Evolutionary conservation across 805 yeast genomes (phyloP).

Genomic region (Pichia manshurica): DNA sequence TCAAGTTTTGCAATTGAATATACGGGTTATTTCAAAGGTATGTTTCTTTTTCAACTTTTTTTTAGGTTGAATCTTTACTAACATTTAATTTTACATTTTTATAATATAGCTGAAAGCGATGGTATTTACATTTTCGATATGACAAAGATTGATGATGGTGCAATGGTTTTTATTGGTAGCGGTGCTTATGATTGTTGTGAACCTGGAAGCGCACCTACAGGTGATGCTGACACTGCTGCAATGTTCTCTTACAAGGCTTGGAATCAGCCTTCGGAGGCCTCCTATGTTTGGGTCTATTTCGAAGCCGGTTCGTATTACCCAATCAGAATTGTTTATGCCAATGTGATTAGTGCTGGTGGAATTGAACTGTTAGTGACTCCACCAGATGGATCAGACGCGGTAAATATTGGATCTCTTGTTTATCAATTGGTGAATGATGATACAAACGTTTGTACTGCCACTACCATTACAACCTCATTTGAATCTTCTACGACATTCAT

Average conservation of each 20-base stretch:
- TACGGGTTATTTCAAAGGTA: constrained; percentile 18
- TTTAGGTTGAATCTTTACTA: too few species aligned
- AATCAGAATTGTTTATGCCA: constrained; percentile 17
- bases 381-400: constrained; percentile 12
- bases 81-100: too few species aligned
- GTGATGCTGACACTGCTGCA: constrained; percentile 8
- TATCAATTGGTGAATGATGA: constrained; percentile 9
- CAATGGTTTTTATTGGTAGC: constrained; percentile 29
- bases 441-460: background rate
- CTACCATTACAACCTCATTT: background rate
- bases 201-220: constrained; percentile 6
- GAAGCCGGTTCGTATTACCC: constrained; percentile 17
- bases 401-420: constrained; percentile 1
- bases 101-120: constrained; percentile 20
- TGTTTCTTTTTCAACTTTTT: background rate
- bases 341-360: constrained; percentile 11
- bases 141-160: constrained; percentile 28
- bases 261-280: background rate
- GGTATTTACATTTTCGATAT: constrained; percentile 28
- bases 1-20: constrained; percentile 14
- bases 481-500: constrained; percentile 2
- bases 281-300: constrained; percentile 12
- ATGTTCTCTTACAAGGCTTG: constrained; percentile 13
- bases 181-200: constrained; percentile 34
- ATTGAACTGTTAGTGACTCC: constrained; percentile 12